Evolutionary conservation across 2,329 filamentous ascomycete genomes (phyloP), one percentile per base, ranked within the genome.

Genomic region (Karstenula rhodostoma): DNA sequence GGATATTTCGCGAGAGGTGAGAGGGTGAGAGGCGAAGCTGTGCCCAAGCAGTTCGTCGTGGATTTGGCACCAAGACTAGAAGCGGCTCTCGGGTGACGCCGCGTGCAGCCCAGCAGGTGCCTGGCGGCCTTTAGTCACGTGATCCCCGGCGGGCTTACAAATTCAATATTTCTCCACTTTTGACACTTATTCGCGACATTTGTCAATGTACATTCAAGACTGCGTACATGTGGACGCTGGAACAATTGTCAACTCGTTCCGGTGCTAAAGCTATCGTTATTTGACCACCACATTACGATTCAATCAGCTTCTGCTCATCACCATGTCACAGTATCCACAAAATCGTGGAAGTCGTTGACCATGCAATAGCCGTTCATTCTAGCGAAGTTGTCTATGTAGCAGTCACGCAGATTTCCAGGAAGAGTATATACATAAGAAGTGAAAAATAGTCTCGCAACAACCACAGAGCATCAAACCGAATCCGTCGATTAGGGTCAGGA

Each of bases 11-110:
- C 9, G 37, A 7, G 51, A 25, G 33, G 15, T 19, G 13, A 42
- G 23, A 33, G 40, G 9, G 37, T 54, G 25, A 54, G 25, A 54
- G 51, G 51, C 37, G 51, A 19, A 43, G 17, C 35, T 19, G 51
- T 29, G 51, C 51, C 51, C 51, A 44, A 54, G 51, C 51, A 32
- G 15, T 29, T 23, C 23, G 37, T 22, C 4, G 51, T 54, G n/a
- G 25, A 51, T 19, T 27, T 35, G 37, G 27, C 17, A 43, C n/a
- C 35, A n/a, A 22, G 35, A 43, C 23, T 44, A 19, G 51, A 43
- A 54, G 37, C 37, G 17, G 51, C 51, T 25, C 32, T 33, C 22
- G 12, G 22, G 51, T 54, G 37, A 54, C n/a, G 51, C 51, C 51
- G 51, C 37, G 17, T 33, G 35, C 50, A 33, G 50, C 12, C 15